Evolutionary conservation across 2,329 filamentous ascomycete species (phyloP), one percentile per base, ranked within the genome.

Genomic region (Claviceps sp.): DNA sequence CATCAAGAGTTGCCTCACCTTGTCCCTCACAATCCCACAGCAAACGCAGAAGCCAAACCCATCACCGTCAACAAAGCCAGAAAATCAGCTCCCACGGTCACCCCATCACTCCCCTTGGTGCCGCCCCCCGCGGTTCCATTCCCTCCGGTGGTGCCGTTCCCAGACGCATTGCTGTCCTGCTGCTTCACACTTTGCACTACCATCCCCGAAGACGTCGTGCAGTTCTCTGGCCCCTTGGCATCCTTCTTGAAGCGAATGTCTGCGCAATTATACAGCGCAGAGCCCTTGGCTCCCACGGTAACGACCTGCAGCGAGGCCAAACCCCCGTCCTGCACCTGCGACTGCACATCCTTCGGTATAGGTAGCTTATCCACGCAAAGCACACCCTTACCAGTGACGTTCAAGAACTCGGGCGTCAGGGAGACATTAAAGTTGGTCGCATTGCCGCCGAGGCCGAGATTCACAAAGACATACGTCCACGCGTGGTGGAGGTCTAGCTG

Each of bases 221-320:
- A 65, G 54, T 66, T 65, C 26, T 68, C 62, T 6, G 75, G 70
- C 8, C 69, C 63, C 18, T 73, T 69, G 4, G 77, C 72, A 11
- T 70, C 68, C 50, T 70, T 68, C 37, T 73, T 76, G 69, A 90
- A 83, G 26, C 78, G 82, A 57, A 89, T 78, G 60, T 90, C 85
- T 61, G 85, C 82, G 65, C 86, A 90, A 66, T 83, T 85, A 67
- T 88, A 89, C 37, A 89, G 68, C 16, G 84, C 81, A 41, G 72
- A 74, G 20, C 72, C 76, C 4, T 69, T 70, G 22, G 77, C 71
- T 30, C 79, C 81, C 47, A 80, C 71, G 4, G 80, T 83, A 38
- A 88, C 75, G 50, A 89, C 79, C 68, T 88, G 85, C 52, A 89
- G 70, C 37, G 79, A 84, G 14, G 76, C 85, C 47, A 77, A 72